Conservation (phyloP, 352 stramenopile species). For the Phytopythium montanum region DNA sequence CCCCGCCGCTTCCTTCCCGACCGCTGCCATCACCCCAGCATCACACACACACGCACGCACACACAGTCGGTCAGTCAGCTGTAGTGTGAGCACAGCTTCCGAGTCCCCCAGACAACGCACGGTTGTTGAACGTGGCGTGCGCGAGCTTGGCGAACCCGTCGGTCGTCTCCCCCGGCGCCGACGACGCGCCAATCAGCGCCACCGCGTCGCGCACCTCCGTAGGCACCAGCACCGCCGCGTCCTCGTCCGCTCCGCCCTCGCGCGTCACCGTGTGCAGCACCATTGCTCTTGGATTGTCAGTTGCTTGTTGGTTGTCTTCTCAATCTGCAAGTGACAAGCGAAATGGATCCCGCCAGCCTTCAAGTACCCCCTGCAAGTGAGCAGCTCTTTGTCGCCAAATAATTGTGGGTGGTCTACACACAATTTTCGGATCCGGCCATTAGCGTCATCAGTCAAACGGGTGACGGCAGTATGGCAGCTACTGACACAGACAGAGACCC, state of each 20-base stretch:
- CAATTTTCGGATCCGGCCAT: background rate
- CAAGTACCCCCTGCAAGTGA: background rate
- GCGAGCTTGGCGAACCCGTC: slow-evolving; percentile 73
- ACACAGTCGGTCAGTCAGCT: background rate
- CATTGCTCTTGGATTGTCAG: slow-evolving; percentile 28
- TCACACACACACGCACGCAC: background rate
- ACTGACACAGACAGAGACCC: no score
- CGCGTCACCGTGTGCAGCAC: slow-evolving; percentile 46
- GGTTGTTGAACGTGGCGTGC: slow-evolving; percentile 77
- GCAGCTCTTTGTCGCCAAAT: background rate
- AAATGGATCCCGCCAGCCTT: background rate
- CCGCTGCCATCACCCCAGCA: slow-evolving; percentile 20
- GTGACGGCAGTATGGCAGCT: no score
- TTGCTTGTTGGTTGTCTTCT: background rate
- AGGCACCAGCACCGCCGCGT: slow-evolving; percentile 30
- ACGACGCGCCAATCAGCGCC: slow-evolving; percentile 47
- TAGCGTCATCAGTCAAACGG: slow-evolving; percentile 7
- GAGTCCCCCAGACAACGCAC: slow-evolving; percentile 20
- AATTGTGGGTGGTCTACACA: background rate
- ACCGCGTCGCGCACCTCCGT: slow-evolving; percentile 58
- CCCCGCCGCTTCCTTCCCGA: slow-evolving; percentile 65
- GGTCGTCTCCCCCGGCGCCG: slow-evolving; percentile 42
- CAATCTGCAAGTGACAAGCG: background rate
- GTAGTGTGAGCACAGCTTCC: background rate
- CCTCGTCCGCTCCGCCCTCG: slow-evolving; percentile 37